Evolutionary conservation across 495 filamentous ascomycete genomes (phyloP), one percentile per base, ranked within the genome.

Genomic region (Penicillium lividum): DNA sequence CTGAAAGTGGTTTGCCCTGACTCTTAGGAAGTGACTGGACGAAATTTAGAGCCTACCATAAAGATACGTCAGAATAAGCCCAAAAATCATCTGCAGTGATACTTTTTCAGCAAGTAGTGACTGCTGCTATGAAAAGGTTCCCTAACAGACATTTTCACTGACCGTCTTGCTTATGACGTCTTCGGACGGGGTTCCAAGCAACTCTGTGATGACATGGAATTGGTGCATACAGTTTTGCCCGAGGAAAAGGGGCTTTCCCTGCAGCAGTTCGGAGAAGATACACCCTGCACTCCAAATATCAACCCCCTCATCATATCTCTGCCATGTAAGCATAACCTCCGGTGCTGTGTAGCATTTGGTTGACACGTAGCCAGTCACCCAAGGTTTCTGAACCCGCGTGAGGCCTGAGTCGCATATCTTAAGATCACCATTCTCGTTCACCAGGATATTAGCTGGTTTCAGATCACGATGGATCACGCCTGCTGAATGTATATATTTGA

Each of bases 331-430:
- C 94, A 98, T 98, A 70, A 98, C 98, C 76, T 98, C 34, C 9
- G 34, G 34, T 10, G 34, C 34, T 10, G 8, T 7, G 34, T 38
- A 38, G 34, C 13, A 38, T 15, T 10, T 10, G 1, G 34, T 38
- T 4, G 34, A 8, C 0, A 38, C 10, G 13, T 38, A 38, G 7
- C 94, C 94, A 38, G 94, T 98, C 94, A 98, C 98, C 75, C 97
- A 94, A n/a, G 94, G 94, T 67, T 98, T 94, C 74, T 98, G 94
- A 67, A 98, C 96, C 66, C 94, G 90, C 42, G 94, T 94, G 52
- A 98, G 81, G 57, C 94, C 94, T 66, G 98, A 98, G 73, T 98
- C 94, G 82, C 94, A 98, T 73, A 98, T 98, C 78, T 98, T 98
- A 53, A 98, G 78, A 72, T 98, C 94, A 74, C 94, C 98, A 71